A percentile compares a stretch with the other conserved stretches of the same genome.
These are phyloP conservation scores for Atkinsonella texensis DNA, from an alignment of 2,329 filamentous ascomycete species.

Conservation along the genomic window DNA sequence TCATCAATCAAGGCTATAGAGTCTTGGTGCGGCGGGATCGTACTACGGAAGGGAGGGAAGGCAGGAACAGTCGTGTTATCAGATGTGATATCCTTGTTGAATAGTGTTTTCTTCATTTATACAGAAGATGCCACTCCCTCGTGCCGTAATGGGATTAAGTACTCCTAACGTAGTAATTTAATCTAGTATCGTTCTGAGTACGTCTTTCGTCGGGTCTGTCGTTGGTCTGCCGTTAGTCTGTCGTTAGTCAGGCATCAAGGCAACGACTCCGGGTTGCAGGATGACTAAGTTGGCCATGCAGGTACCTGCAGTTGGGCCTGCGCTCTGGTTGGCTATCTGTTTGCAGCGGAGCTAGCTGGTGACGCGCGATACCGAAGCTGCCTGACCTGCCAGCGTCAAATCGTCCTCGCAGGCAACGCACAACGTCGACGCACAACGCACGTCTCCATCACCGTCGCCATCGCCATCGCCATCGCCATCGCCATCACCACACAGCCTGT, in stretches of 20 bases:
- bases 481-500: not conserved
- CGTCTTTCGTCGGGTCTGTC: not conserved
- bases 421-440: not conserved
- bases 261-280: not conserved
- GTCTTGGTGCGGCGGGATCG: not conserved
- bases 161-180: no score
- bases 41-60: not conserved
- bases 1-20: not conserved
- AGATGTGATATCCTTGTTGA: constrained; percentile 5
- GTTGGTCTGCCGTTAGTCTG: not conserved
- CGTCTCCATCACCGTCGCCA: not conserved
- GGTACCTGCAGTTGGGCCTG: not conserved
- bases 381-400: constrained; percentile 20
- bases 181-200: no score
- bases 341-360: constrained; percentile 11
- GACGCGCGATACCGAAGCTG: constrained; percentile 33
- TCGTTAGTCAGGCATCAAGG: constrained; percentile 2
- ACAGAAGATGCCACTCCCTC: no score
- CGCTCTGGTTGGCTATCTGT: not conserved
- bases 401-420: not conserved
- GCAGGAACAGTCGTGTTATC: not conserved
- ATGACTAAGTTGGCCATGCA: not conserved
- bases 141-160: no score
- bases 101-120: constrained; percentile 1
- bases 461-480: no score